phyloP scores from a whole-genome alignment of 2,329 filamentous ascomycete species.

The Pyrenochaeta sp. region DNA sequence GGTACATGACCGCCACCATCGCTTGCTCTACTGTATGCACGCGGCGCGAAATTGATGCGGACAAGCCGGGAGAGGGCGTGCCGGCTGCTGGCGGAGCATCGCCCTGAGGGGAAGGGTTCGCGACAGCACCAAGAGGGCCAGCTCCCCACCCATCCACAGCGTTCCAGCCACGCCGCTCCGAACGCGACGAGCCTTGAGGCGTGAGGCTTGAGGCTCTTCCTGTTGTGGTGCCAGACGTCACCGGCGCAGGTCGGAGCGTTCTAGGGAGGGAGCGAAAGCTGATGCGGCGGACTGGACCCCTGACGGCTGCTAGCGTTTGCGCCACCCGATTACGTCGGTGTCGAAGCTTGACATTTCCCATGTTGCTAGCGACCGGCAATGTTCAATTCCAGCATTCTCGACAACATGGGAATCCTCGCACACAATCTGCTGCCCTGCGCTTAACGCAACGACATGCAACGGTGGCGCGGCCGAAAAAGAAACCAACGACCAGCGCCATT shows the following conservation, averaged over 20 bases:
- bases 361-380: constrained; percentile 18
- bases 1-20: neutral
- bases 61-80: neutral
- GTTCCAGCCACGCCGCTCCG: constrained; percentile 1
- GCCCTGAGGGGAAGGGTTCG: constrained; percentile 5
- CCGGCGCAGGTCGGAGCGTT: neutral
- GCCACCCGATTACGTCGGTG: constrained; percentile 23
- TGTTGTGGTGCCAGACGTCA: neutral
- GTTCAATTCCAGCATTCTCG: constrained; percentile 14
- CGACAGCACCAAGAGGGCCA: neutral
- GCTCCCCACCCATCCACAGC: neutral
- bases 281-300: constrained; percentile 6
- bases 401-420: constrained; percentile 18
- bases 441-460: neutral
- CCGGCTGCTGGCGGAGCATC: neutral
- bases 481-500: too few species aligned
- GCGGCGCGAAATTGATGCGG: neutral
- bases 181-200: neutral
- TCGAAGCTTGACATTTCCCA: constrained; percentile 27
- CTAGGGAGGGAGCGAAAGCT: neutral
- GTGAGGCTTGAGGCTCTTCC: neutral
- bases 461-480: neutral
- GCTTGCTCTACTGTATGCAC: neutral
- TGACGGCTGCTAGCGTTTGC: constrained; percentile 16
- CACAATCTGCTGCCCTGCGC: constrained; percentile 9